Evolutionary conservation across 2,329 filamentous ascomycete genomes (phyloP).

Genomic region (Penicillium nordicum): DNA sequence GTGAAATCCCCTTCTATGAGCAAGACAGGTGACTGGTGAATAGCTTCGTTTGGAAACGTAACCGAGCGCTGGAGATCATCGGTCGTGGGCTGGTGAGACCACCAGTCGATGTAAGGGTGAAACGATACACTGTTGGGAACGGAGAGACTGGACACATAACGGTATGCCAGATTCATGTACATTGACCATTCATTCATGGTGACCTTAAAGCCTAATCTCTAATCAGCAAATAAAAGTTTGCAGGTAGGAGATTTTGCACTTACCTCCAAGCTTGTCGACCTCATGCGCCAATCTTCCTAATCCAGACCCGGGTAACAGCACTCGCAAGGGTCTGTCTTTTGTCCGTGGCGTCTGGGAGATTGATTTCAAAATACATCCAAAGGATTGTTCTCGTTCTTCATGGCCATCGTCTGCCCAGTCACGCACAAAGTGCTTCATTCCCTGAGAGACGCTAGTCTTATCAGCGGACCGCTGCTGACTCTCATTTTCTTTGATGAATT

Average conservation of each 20-base stretch:
- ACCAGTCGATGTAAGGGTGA: constrained; percentile 55
- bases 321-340: constrained; percentile 28
- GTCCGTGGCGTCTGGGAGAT: constrained; percentile 16
- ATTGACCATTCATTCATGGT: constrained; percentile 58
- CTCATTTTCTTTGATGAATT: constrained; percentile 40
- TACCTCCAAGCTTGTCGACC: constrained; percentile 44
- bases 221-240: background rate
- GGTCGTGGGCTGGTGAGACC: constrained; percentile 54
- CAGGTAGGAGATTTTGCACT: background rate
- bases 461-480: constrained; percentile 42
- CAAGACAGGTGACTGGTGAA: constrained; percentile 37
- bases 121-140: constrained; percentile 25
- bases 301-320: constrained; percentile 54
- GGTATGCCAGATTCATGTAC: constrained; percentile 56
- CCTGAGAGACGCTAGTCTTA: constrained; percentile 50
- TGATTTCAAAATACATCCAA: constrained; percentile 33
- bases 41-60: constrained; percentile 43
- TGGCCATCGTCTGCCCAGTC: constrained; percentile 54
- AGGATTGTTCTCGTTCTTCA: constrained; percentile 45
- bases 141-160: constrained; percentile 44
- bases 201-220: constrained; percentile 46
- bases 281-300: constrained; percentile 54
- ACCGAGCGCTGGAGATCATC: constrained; percentile 48
- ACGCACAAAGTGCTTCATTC: constrained; percentile 56
- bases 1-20: constrained; percentile 57